Conservation (phyloP, 2,329 filamentous ascomycete genomes). For the Shiraia bambusicola region DNA sequence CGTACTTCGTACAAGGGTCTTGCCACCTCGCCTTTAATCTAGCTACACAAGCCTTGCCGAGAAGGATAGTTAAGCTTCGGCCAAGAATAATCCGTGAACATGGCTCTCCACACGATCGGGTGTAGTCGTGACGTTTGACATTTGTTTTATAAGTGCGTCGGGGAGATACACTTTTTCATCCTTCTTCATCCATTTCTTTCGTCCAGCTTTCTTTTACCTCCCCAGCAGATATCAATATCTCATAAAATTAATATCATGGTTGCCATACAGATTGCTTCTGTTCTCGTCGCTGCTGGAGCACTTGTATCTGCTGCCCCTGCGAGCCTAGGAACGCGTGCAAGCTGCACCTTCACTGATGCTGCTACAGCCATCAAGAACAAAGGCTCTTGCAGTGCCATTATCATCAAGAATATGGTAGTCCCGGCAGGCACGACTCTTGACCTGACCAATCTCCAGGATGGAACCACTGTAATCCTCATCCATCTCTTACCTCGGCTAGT, state of each 20-base stretch:
- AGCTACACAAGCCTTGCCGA: constrained; percentile 29
- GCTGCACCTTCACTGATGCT: constrained; percentile 59
- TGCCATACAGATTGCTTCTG: constrained; percentile 21
- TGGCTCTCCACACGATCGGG: constrained; percentile 2
- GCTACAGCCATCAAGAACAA: constrained; percentile 53
- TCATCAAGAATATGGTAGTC: constrained; percentile 56
- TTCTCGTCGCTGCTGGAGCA: constrained; percentile 31
- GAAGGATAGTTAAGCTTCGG: constrained; percentile 31
- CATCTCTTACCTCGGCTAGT: background rate
- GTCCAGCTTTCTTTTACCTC: constrained; percentile 11
- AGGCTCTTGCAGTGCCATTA: constrained; percentile 56
- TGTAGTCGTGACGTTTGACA: background rate
- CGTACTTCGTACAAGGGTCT: constrained; percentile 10
- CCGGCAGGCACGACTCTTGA: constrained; percentile 62
- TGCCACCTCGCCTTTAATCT: constrained; percentile 26
- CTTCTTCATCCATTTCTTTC: constrained; percentile 11
- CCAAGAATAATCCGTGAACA: constrained; percentile 1
- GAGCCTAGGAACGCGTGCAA: constrained; percentile 33
- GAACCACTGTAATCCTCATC: constrained; percentile 47
- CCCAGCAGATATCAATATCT: background rate
- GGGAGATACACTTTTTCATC: background rate
- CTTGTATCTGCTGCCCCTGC: constrained; percentile 34
- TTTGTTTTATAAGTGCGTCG: constrained; percentile 17
- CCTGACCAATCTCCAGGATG: constrained; percentile 54
- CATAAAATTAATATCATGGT: constrained; percentile 17